phyloP scores from a whole-genome alignment of 306 rosid genomes.

The Luffa aegyptiaca region DNA sequence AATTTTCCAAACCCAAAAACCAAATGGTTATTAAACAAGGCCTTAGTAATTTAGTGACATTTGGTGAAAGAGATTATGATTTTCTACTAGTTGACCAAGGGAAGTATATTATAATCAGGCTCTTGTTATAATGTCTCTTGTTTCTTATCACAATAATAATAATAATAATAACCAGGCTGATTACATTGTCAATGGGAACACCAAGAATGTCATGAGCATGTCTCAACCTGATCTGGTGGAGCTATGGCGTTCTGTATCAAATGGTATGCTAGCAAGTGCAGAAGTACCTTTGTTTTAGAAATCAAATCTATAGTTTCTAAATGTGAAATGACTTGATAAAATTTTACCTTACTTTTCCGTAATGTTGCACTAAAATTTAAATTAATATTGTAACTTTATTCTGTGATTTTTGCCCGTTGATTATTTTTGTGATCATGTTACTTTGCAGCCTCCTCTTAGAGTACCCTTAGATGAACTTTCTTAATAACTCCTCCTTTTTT shows the following conservation, averaged over 20 bases:
- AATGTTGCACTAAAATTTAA: neutral
- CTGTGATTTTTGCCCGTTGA: neutral
- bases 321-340: neutral
- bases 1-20: too few species aligned
- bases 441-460: neutral
- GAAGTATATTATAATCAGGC: constrained; percentile 43
- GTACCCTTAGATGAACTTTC: neutral
- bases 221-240: constrained; percentile 93
- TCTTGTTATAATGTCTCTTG: neutral
- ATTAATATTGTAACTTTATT: neutral
- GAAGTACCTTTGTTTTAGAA: neutral
- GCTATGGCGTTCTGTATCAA: constrained; percentile 75
- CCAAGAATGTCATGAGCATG: constrained; percentile 97
- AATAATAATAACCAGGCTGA: constrained; percentile 44
- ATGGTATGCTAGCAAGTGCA: constrained; percentile 39
- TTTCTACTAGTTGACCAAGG: neutral
- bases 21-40: too few species aligned
- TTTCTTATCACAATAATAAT: too few species aligned
- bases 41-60: neutral
- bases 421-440: neutral
- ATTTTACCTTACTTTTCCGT: neutral
- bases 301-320: neutral
- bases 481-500: neutral
- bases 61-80: neutral
- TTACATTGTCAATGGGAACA: constrained; percentile 70